These are phyloP conservation scores for Fusarium compactum DNA, from an alignment of 2,329 filamentous ascomycete genomes.

Conservation along the genomic window DNA sequence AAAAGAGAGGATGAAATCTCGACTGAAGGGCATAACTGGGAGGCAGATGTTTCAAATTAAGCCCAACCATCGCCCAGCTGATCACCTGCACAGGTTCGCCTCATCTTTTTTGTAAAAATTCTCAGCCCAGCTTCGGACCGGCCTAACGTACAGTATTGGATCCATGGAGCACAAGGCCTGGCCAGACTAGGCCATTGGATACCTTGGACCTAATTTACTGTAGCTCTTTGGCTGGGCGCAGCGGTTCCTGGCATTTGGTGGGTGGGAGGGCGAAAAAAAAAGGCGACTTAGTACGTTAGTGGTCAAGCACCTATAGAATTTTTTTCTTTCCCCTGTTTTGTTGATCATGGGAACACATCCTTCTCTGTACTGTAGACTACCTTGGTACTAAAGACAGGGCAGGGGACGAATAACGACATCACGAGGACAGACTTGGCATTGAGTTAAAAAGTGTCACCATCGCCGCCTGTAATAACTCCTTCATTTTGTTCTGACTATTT, in stretches of 20 bases:
- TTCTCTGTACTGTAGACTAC: neutral
- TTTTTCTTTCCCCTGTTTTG: conserved; percentile 29
- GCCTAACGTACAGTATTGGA: conserved; percentile 15
- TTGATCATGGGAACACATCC: conserved; percentile 41
- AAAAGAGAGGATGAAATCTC: neutral
- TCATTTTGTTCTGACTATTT: neutral
- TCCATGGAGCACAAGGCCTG: conserved; percentile 13
- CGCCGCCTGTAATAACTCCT: conserved; percentile 8
- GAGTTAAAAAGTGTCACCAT: conserved; percentile 35
- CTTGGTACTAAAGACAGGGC: neutral
- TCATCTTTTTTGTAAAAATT: neutral
- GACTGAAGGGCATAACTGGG: neutral
- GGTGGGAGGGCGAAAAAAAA: conserved; percentile 9
- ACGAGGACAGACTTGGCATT: conserved; percentile 37
- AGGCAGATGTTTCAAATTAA: neutral
- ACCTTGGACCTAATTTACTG: neutral
- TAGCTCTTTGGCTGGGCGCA: conserved; percentile 10
- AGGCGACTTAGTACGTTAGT: conserved; percentile 23
- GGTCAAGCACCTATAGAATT: conserved; percentile 18
- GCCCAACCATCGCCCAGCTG: neutral
- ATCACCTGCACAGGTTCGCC: neutral
- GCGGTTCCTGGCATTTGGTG: conserved; percentile 14
- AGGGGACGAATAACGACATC: conserved; percentile 36
- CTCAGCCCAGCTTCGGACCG: conserved; percentile 18
- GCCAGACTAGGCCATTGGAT: conserved; percentile 20